A percentile compares a stretch with the other conserved stretches of the same genome.
These are phyloP conservation scores for Paramarasmius palmivorus DNA, from an alignment of 1,284 basidiomycete genomes.

Conservation along the genomic window DNA sequence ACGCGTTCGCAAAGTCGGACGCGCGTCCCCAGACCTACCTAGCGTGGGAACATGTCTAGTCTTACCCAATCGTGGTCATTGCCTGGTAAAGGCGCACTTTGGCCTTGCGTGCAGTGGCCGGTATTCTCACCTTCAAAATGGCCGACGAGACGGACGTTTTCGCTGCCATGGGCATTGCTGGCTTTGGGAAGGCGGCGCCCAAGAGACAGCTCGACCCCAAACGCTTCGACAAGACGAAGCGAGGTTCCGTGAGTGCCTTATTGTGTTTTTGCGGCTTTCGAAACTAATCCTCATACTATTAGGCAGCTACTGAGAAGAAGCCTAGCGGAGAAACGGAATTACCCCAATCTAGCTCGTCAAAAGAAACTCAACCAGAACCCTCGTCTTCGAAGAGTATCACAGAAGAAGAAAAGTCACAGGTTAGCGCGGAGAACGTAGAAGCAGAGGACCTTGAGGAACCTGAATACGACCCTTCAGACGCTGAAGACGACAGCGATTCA, in stretches of 20 bases:
- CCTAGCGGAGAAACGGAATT: not conserved
- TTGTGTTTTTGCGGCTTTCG: slow-evolving; percentile 10
- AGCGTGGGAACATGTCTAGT: too few relatives aligned
- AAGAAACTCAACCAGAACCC: not conserved
- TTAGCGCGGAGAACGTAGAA: slow-evolving; percentile 16
- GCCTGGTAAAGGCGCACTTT: not conserved
- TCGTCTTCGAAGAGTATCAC: not conserved
- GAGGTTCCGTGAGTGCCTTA: slow-evolving; percentile 42
- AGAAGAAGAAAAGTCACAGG: not conserved
- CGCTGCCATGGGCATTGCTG: slow-evolving; percentile 78
- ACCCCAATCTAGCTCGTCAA: not conserved
- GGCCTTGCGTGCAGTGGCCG: not conserved
- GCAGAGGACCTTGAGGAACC: slow-evolving; percentile 47
- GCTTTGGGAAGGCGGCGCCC: slow-evolving; percentile 72
- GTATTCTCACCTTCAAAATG: slow-evolving; percentile 37
- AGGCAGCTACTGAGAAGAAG: not conserved
- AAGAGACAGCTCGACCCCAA: slow-evolving; percentile 67
- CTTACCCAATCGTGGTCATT: not conserved
- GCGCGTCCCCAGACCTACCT: too few relatives aligned
- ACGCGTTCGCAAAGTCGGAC: not conserved
- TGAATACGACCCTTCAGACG: slow-evolving; percentile 62
- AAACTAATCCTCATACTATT: not conserved
- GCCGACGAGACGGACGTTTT: slow-evolving; percentile 61
- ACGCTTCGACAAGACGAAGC: slow-evolving; percentile 75
- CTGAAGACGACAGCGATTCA: slow-evolving; percentile 46